These are phyloP conservation scores for Metschnikowia borealis DNA, from an alignment of 805 yeast genomes.

Conservation along the genomic window DNA sequence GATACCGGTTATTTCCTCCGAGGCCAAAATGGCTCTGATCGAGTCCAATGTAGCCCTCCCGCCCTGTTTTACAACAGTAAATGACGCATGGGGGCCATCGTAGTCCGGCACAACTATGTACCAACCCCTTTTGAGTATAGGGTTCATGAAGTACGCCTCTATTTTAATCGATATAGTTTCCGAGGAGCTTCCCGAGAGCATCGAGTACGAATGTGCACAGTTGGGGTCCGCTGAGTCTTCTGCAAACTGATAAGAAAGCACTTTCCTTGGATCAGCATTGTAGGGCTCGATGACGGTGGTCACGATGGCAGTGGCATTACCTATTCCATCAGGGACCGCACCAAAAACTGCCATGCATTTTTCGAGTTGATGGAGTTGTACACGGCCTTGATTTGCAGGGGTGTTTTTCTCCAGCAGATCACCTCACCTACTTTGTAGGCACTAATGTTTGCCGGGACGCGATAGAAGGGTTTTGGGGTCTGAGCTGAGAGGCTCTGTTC, in stretches of 20 bases:
- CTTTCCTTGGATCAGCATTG: constrained; percentile 20
- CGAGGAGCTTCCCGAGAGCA: constrained; percentile 12
- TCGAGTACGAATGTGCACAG: constrained; percentile 22
- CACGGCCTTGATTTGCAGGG: constrained; percentile 5
- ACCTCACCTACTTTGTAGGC: constrained; percentile 8
- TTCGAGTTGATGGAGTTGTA: constrained; percentile 7
- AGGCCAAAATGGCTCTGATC: constrained; percentile 24
- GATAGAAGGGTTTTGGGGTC: constrained; percentile 11
- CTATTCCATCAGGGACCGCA: constrained; percentile 21
- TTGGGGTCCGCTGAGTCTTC: constrained; percentile 19
- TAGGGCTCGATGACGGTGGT: constrained; percentile 22
- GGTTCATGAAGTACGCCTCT: constrained; percentile 14
- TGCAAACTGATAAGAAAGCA: constrained; percentile 19
- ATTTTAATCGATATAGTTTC: constrained; percentile 15
- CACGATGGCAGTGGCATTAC: constrained; percentile 20
- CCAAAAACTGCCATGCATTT: constrained; percentile 21
- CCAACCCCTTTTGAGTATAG: constrained; percentile 25
- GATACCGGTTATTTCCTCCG: constrained; percentile 20
- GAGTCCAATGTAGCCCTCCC: constrained; percentile 31
- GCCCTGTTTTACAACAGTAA: constrained; percentile 28
- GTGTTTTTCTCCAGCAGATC: constrained; percentile 7
- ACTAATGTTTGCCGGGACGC: constrained; percentile 6
- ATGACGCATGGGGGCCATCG: constrained; percentile 31
- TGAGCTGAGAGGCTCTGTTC: constrained; percentile 1
- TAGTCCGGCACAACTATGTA: constrained; percentile 32